Evolutionary conservation across 345 rosid genomes (phyloP).

Genomic region (Boechera retrofracta): DNA sequence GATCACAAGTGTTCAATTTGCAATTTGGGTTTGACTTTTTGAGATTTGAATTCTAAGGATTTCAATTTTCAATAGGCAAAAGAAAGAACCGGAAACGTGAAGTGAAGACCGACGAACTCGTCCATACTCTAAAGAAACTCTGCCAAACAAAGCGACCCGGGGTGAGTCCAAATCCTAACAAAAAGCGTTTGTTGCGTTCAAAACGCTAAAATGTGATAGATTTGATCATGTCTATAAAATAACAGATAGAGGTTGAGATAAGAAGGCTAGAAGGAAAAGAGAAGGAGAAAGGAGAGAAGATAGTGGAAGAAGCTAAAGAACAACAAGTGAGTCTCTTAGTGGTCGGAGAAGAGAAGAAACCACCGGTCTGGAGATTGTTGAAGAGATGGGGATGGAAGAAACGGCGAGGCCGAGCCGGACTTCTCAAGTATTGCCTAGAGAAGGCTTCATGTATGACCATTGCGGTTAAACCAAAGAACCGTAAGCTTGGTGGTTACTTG

Average conservation of each 20-base stretch:
- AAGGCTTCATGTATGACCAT: constrained; percentile 83
- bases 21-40: background rate
- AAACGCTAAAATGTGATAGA: constrained; percentile 9
- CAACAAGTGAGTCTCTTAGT: constrained; percentile 65
- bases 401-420: constrained; percentile 47
- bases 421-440: constrained; percentile 71
- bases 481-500: constrained; percentile 77
- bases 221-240: background rate
- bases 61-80: constrained; percentile 38
- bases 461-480: constrained; percentile 77
- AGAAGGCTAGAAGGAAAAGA: constrained; percentile 60
- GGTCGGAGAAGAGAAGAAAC: constrained; percentile 69
- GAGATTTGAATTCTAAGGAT: background rate
- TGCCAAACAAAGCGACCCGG: constrained; percentile 71
- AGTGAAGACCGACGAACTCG: constrained; percentile 56
- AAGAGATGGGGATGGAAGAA: constrained; percentile 60
- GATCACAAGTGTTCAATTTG: background rate
- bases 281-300: constrained; percentile 60
- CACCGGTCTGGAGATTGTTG: constrained; percentile 60
- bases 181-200: constrained; percentile 19
- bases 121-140: constrained; percentile 60
- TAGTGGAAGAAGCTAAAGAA: constrained; percentile 80
- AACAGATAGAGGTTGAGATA: constrained; percentile 69
- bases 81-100: constrained; percentile 46
- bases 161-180: constrained; percentile 51